Base-by-base conservation (phyloP, 768 basidiomycete species). In the Candolleomyces aberdarensis region DNA sequence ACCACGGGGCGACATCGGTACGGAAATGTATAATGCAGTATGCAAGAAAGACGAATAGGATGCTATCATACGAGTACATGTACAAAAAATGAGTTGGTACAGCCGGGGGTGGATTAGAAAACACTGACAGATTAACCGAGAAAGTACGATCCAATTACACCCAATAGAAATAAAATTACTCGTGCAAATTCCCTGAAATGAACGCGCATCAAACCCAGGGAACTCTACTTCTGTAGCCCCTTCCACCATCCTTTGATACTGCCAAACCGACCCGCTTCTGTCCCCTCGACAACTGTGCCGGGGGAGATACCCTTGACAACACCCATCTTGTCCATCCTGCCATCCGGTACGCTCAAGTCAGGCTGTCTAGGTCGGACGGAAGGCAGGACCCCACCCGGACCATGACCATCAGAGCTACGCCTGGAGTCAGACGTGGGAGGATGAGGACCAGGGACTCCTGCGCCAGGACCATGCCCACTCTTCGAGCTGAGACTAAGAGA, bases 311-410 rank as follows among this genome's bases (percentile, higher is more conserved):
- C 60, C 32, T 61, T 61, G 3, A 61, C 54, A 20, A 61, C 47
- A 13, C 60, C 60, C 36, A 47, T 57, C 56, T 52, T 61, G 43
- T 61, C 60, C 60, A 61, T 61, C 56, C 60, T 56, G 20, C 60
- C 60, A 19, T 20, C 22, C 29, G 60, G 60, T 11, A 56, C 60
- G 49, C 60, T 61, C 26, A 61, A 26, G 26, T 61, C 60, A 32
- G 52, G 32, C 5, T 36, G 36, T 5, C 56, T 47, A 39, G 54
- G 46, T 31, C 44, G 52, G 43, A 36, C 20, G 3, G 47, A 39
- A 13, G 54, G 53, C 7, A 49, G n/a, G 44, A 47, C 22, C 53
- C 32, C 31, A 22, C 53, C 29, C 1, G 58, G 17, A 22, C 14
- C n/a, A 31, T 53, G 52, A 39, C 52, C 19, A 39, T 53, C 52